Conservation (phyloP, 371 early-diverging fungal species). For the Astathelohania contejeani region DNA sequence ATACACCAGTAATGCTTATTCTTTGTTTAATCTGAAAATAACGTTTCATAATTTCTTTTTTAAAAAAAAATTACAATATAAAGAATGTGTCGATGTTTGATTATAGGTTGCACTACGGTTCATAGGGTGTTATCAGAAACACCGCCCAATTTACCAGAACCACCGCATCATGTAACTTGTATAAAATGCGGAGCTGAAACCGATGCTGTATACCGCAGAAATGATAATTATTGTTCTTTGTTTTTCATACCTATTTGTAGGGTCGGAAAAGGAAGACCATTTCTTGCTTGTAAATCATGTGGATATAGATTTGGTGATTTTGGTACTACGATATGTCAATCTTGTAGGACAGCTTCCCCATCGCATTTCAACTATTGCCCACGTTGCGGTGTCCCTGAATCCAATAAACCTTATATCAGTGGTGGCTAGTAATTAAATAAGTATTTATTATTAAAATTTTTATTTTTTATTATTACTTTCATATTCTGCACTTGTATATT, state of each 20-base stretch:
- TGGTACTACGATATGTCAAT: conserved; percentile 5
- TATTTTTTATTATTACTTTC: too few relatives aligned
- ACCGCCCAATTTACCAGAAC: not conserved
- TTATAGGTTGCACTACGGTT: conserved; percentile 1
- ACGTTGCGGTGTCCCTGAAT: conserved; percentile 12
- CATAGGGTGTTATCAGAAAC: not conserved
- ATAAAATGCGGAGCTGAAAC: not conserved
- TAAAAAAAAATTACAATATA: too few relatives aligned
- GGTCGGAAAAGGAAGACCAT: conserved; percentile 3
- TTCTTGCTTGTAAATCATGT: conserved; percentile 5
- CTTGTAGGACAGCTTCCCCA: conserved; percentile 6
- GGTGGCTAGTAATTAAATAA: too few relatives aligned
- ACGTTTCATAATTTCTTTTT: too few relatives aligned
- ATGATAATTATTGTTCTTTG: conserved; percentile 9
- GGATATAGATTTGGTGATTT: not conserved
- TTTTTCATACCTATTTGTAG: conserved; percentile 11
- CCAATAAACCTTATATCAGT: too few relatives aligned
- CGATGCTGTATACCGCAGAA: conserved; percentile 1
- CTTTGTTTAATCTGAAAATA: too few relatives aligned
- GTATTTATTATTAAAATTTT: too few relatives aligned
- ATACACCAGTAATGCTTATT: too few relatives aligned
- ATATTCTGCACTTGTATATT: too few relatives aligned
- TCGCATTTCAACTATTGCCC: conserved; percentile 4
- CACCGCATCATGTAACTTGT: conserved; percentile 2
- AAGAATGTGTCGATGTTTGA: conserved; percentile 2